Evolutionary conservation across 345 rosid genomes (phyloP), one percentile per base, ranked within the genome.

Genomic region (Eutrema heterophyllum): DNA sequence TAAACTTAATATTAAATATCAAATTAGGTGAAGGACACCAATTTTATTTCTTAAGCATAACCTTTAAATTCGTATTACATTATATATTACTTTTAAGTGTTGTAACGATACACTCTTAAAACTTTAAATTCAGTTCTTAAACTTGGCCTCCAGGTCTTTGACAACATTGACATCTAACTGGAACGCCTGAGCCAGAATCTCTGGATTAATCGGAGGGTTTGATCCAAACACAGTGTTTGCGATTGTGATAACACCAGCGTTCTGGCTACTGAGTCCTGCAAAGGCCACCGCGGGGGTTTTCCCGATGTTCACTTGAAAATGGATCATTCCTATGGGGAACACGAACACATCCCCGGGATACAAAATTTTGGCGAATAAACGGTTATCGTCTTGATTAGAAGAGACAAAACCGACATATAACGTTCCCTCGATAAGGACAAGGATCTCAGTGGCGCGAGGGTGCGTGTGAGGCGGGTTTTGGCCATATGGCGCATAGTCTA

Each of bases 331-430:
- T 0, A 69, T 21, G 2, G 86, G 86, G 60, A 81, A 83, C 18
- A 83, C 83, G 13, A 58, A 75, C 5, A 70, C 74, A 24, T 70
- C 67, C 0, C 74, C 74, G 0, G 74, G 67, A 7, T 70, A 8
- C n/a, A 70, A 14, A 0, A 76, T 52, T 62, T 79, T 79, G 50
- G 77, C 35, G 33, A 82, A 59, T 15, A 82, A 35, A 5, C 38
- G 68, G 71, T 79, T 77, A 0, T 70, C 40, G 43, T 75, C 48
- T 33, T 70, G 78, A 45, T 82, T 68, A 1, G 81, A 82, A 2
- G 83, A 72, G 29, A 82, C 78, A 33, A 82, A 82, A 0, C 85
- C 83, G 6, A 77, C 83, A 14, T 68, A 71, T 1, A 82, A 24
- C 0, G 58, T 66, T 27, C 83, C 85, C 68, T 80, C 78, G 4